Conservation (phyloP, 805 yeast species). For the Candida stauntonica region DNA sequence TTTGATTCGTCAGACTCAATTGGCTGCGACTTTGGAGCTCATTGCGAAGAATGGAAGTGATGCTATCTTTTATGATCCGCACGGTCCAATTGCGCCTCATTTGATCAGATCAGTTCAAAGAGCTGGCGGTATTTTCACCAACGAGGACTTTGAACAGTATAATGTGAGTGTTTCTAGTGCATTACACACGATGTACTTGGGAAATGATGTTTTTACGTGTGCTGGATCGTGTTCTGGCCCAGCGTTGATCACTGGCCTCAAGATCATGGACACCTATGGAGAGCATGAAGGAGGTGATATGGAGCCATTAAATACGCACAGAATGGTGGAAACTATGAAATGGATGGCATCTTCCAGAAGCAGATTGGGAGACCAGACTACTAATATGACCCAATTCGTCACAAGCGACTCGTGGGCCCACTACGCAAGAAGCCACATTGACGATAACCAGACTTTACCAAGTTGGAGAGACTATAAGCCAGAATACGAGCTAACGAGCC, state of each 20-base stretch:
- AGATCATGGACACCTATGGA: slow-evolving; percentile 49
- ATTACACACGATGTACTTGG: slow-evolving; percentile 37
- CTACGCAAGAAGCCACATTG: slow-evolving; percentile 44
- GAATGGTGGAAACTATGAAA: slow-evolving; percentile 82
- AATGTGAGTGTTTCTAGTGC: slow-evolving; percentile 40
- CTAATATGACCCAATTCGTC: slow-evolving; percentile 35
- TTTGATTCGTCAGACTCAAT: slow-evolving; percentile 48
- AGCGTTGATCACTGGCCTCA: slow-evolving; percentile 71
- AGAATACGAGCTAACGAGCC: slow-evolving; percentile 67
- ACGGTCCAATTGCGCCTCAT: slow-evolving; percentile 64
- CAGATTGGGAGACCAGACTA: slow-evolving; percentile 69
- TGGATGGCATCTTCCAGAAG: slow-evolving; percentile 88
- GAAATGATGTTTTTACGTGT: slow-evolving; percentile 48
- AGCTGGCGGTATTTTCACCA: slow-evolving; percentile 63
- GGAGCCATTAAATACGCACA: slow-evolving; percentile 49
- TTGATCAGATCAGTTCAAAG: slow-evolving; percentile 46
- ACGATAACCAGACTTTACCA: slow-evolving; percentile 50
- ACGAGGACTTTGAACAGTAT: slow-evolving; percentile 66
- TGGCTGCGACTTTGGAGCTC: slow-evolving; percentile 62
- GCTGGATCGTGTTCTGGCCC: slow-evolving; percentile 82
- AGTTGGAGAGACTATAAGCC: slow-evolving; percentile 78
- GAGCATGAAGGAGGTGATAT: slow-evolving; percentile 42
- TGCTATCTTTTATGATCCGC: slow-evolving; percentile 78
- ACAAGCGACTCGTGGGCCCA: slow-evolving; percentile 52
- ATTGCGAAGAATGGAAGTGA: slow-evolving; percentile 76